These are phyloP conservation scores for Pilobolus umbonatus DNA, from an alignment of 192 early-diverging fungal genomes.

Conservation along the genomic window DNA sequence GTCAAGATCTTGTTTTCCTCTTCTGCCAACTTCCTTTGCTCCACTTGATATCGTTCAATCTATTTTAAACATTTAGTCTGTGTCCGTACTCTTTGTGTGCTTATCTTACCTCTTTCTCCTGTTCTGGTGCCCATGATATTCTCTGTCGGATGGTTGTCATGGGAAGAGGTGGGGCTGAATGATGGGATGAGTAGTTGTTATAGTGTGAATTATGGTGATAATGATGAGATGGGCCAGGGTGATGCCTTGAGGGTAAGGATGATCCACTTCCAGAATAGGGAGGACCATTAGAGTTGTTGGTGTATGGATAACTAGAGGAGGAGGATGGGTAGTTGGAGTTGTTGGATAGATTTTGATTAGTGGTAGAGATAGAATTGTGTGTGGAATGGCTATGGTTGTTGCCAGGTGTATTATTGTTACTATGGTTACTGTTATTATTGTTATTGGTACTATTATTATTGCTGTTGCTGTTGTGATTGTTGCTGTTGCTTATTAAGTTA, in stretches of 20 bases:
- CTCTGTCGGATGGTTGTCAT: slow-evolving; percentile 3
- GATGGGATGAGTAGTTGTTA: slow-evolving; percentile 8
- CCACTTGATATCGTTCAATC: slow-evolving; percentile 29
- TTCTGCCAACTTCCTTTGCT: slow-evolving; percentile 14
- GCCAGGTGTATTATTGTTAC: not conserved
- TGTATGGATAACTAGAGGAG: not conserved
- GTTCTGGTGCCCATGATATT: slow-evolving; percentile 17
- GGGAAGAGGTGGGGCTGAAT: slow-evolving; percentile 3
- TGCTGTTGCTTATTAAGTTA: not conserved
- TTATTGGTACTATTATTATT: not conserved
- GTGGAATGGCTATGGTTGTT: not conserved
- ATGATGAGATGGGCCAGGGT: slow-evolving; percentile 3
- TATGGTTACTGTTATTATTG: not conserved
- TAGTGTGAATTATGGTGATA: slow-evolving; percentile 16
- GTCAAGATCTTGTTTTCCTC: slow-evolving; percentile 21
- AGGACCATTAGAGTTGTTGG: not conserved
- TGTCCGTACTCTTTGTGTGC: not conserved
- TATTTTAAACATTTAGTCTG: not conserved
- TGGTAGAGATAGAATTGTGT: not conserved
- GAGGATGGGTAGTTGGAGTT: not conserved
- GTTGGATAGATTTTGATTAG: not conserved
- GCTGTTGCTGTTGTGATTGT: not conserved
- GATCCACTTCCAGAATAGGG: too few relatives aligned
- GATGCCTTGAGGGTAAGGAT: too few relatives aligned
- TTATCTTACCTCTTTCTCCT: slow-evolving; percentile 29